A percentile compares a stretch with the other conserved stretches of the same genome.
These are phyloP conservation scores for Gracilaria gracilis DNA, from an alignment of 23 red algal species.

Conservation along the genomic window DNA sequence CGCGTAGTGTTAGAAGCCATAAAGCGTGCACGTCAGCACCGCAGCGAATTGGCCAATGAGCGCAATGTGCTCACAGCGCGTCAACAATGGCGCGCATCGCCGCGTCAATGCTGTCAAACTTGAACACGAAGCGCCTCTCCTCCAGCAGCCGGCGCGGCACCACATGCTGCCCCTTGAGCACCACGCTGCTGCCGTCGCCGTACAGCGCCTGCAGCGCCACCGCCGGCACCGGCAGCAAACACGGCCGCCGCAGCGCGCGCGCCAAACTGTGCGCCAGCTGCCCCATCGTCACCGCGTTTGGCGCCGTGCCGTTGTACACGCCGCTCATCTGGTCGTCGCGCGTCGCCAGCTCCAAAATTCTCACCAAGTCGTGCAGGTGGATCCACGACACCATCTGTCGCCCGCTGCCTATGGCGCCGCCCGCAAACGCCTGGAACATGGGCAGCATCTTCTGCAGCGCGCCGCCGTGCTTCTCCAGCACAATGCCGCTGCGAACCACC, in stretches of 20 bases:
- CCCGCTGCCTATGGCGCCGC: conserved; percentile 86
- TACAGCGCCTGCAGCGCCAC: conserved; percentile 66
- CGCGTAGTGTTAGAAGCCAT: too few relatives aligned
- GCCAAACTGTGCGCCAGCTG: conserved; percentile 76
- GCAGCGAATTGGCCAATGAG: too few relatives aligned
- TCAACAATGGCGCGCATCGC: conserved; percentile 65
- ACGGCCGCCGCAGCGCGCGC: conserved; percentile 76
- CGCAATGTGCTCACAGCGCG: conserved; percentile 24
- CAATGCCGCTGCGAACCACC: conserved; percentile 82
- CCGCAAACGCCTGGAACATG: conserved; percentile 82
- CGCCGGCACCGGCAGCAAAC: conserved; percentile 80
- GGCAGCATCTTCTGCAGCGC: conserved; percentile 84
- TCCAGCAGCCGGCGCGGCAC: conserved; percentile 67
- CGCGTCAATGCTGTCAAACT: conserved; percentile 51
- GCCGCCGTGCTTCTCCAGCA: conserved; percentile 85
- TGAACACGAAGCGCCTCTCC: conserved; percentile 63
- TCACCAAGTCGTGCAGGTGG: conserved; percentile 79
- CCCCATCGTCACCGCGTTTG: conserved; percentile 70
- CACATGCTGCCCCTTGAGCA: conserved; percentile 89
- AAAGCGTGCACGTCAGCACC: too few relatives aligned
- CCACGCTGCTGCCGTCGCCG: conserved; percentile 73
- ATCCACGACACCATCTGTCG: conserved; percentile 95
- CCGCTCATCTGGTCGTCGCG: conserved; percentile 54
- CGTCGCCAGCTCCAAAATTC: conserved; percentile 48
- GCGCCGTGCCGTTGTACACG: conserved; percentile 91